Percentiles rank a stretch among this genome's conserved stretches.
Conservation (phyloP, 208 protist species). For the Wallacemonas sp. region DNA sequence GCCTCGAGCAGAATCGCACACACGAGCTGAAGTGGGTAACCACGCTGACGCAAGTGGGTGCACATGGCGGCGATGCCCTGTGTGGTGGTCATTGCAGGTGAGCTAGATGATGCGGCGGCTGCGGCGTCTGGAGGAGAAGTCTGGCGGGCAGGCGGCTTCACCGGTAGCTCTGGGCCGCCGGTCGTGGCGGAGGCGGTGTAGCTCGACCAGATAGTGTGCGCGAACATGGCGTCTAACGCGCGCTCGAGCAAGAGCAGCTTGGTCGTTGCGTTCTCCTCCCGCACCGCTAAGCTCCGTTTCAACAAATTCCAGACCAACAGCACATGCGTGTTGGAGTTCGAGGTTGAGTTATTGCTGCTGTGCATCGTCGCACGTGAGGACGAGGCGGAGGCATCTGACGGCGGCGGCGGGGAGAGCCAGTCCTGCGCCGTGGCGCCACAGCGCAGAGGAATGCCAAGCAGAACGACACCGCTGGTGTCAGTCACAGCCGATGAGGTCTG, state of each 20-base stretch:
- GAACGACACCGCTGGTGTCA: not conserved
- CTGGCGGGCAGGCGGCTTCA: too few species aligned
- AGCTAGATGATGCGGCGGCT: not conserved
- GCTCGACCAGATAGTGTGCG: not conserved
- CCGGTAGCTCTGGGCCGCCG: too few species aligned
- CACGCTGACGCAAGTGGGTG: slow-evolving; percentile 6
- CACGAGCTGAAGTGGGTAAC: slow-evolving; percentile 31
- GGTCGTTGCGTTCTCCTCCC: slow-evolving; percentile 32
- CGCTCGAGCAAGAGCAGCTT: slow-evolving; percentile 48
- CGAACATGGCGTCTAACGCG: slow-evolving; percentile 21
- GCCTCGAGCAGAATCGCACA: slow-evolving; percentile 54
- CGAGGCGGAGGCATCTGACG: not conserved
- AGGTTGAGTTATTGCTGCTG: not conserved
- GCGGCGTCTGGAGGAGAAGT: not conserved
- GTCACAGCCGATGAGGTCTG: too few species aligned
- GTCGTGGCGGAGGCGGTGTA: not conserved
- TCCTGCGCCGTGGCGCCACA: slow-evolving; percentile 4
- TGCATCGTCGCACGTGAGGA: not conserved
- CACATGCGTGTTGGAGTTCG: not conserved
- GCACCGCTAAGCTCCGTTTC: slow-evolving; percentile 32
- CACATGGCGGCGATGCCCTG: slow-evolving; percentile 22
- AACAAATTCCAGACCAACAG: slow-evolving; percentile 19
- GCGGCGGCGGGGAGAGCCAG: not conserved
- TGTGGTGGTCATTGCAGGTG: not conserved
- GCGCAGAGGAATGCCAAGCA: slow-evolving; percentile 8